A percentile compares a stretch with the other conserved stretches of the same genome.
phyloP scores from a whole-genome alignment of 345 rosid species.

The Excoecaria cochinchinensis region DNA sequence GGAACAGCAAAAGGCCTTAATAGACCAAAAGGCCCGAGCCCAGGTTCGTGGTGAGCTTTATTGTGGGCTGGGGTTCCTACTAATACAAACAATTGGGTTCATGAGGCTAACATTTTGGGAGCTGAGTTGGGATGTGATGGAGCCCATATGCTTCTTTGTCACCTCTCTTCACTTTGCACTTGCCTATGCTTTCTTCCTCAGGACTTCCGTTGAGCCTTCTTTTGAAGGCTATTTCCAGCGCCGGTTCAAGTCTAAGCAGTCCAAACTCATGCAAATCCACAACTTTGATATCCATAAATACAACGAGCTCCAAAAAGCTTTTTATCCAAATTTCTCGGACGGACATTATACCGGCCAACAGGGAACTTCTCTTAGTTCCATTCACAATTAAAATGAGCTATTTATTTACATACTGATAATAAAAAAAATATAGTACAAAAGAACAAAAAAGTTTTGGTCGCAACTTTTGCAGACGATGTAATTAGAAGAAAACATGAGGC shows the following conservation, averaged over 20 bases:
- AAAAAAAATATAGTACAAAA: neutral
- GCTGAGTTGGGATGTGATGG: slow-evolving; percentile 35
- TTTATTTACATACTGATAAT: neutral
- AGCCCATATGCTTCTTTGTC: slow-evolving; percentile 32
- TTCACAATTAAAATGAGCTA: too few relatives aligned
- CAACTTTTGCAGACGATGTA: neutral
- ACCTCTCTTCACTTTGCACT: slow-evolving; percentile 21
- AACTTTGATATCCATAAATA: slow-evolving; percentile 21
- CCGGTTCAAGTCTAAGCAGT: slow-evolving; percentile 22
- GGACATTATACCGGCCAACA: neutral
- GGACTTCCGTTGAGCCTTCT: slow-evolving; percentile 32
- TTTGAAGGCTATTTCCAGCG: slow-evolving; percentile 32
- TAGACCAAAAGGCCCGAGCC: slow-evolving; percentile 23
- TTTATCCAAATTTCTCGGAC: slow-evolving; percentile 4
- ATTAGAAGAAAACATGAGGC: neutral
- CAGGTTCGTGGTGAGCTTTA: slow-evolving; percentile 21
- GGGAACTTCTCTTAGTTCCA: neutral
- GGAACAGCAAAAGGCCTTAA: slow-evolving; percentile 21
- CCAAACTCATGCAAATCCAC: slow-evolving; percentile 20
- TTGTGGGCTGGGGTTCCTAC: slow-evolving; percentile 25
- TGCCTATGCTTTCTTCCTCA: slow-evolving; percentile 25
- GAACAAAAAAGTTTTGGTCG: neutral
- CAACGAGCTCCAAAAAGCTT: slow-evolving; percentile 13
- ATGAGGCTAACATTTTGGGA: slow-evolving; percentile 40
- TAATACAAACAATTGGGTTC: slow-evolving; percentile 28